Base-by-base conservation (phyloP, 768 basidiomycete genomes). In the Termitomyces heimii region DNA sequence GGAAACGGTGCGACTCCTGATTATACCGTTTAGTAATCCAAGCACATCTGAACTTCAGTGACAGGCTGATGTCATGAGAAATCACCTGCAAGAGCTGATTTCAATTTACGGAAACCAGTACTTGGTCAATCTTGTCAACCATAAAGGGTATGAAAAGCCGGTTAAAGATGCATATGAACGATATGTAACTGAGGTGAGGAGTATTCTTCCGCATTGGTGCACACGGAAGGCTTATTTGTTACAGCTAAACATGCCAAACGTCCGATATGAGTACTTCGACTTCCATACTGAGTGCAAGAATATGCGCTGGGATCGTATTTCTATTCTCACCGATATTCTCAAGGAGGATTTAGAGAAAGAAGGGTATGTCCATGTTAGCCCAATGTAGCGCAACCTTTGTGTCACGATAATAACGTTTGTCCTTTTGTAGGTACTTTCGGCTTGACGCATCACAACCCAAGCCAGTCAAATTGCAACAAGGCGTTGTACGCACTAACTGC, bases 131-230 rank as follows among this genome's bases (percentile, higher is more conserved):
- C 80, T 99, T 42, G 87, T 99, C 59, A 97, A 98, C 68, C 89
- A 94, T 63, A 90, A 91, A 63, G 96, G 97, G 0, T 77, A 92
- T 69, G 97, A 99, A 72, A 83, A 86, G 61, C 94, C 92, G 13
- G 82, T 99, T 62, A 99, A 98, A 75, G 96, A 98, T 58, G 94
- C 91, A 0, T 98, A 90, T 66, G 97, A 99, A 69, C 82, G 83
- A 31, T 80, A 85, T 57, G 68, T 97, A 39, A 72, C 78, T 8
- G 78, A 89, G 71, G 86, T 88, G 58, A 56, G 74, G 63, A 32
- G 59, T 31, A 24, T n/a, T 49, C 40, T 29, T 46, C 46, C 12
- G 16, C 47, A 29, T 20, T 28, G 45, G 2, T 62, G 26, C 50
- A 58, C 49, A 54, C 54, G 56, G 20, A 48, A 32, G 49, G 58